A percentile compares a stretch with the other conserved stretches of the same genome.
These are phyloP conservation scores for Talaromyces sp. DNA, from an alignment of 2,329 filamentous ascomycete genomes.

Conservation along the genomic window DNA sequence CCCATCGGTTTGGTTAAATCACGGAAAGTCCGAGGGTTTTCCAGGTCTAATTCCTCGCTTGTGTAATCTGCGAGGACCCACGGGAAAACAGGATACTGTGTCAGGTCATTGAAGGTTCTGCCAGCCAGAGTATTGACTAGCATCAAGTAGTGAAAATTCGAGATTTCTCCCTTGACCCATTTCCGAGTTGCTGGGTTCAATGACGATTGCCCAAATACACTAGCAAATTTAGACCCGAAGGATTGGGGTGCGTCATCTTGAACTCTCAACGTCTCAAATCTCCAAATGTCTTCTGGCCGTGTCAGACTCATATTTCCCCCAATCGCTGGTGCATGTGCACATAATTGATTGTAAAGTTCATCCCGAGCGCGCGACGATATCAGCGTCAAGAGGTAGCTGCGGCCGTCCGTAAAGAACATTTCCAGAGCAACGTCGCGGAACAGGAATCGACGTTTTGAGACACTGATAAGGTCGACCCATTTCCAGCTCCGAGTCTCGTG, in stretches of 20 bases:
- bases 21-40: conserved; percentile 76
- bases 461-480: conserved; percentile 89
- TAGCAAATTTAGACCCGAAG: conserved; percentile 84
- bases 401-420: conserved; percentile 92
- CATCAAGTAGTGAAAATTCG: conserved; percentile 99
- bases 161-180: conserved; percentile 92
- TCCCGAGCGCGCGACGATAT: conserved; percentile 69
- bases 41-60: conserved; percentile 83
- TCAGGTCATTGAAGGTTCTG: conserved; percentile 94
- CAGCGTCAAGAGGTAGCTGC: conserved; percentile 87
- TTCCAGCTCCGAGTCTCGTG: conserved; percentile 87
- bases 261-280: conserved; percentile 74
- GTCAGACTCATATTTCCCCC: conserved; percentile 62
- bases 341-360: conserved; percentile 71
- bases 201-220: conserved; percentile 77
- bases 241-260: conserved; percentile 58
- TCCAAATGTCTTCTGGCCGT: conserved; percentile 84
- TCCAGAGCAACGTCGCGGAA: conserved; percentile 97
- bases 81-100: conserved; percentile 95
- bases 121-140: conserved; percentile 96
- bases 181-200: conserved; percentile 79
- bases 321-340: conserved; percentile 73
- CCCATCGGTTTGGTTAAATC: conserved; percentile 96
- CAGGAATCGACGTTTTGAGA: conserved; percentile 90
- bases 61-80: conserved; percentile 97